Conservation (phyloP, 805 yeast species). For the Debaryomyces tyrocola region DNA sequence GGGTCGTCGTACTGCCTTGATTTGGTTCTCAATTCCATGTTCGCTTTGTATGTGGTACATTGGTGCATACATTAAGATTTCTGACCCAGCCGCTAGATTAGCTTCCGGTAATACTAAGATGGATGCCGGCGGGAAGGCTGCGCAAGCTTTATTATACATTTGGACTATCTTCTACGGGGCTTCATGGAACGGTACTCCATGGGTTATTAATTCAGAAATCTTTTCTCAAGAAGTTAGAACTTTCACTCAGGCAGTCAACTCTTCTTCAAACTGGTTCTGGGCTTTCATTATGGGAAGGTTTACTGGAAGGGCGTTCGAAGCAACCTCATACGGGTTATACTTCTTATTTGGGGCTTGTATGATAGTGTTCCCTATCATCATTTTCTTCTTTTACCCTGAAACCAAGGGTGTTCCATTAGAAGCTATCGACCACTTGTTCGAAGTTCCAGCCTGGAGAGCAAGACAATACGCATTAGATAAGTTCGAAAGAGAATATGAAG, state of each 20-base stretch:
- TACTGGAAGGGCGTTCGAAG: conserved; percentile 43
- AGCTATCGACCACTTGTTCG: conserved; percentile 32
- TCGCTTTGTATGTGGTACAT: conserved; percentile 48
- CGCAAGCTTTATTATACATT: conserved; percentile 45
- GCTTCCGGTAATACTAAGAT: conserved; percentile 17
- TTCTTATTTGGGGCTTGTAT: conserved; percentile 40
- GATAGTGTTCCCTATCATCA: conserved; percentile 25
- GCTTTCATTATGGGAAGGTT: conserved; percentile 49
- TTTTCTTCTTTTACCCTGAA: conserved; percentile 37
- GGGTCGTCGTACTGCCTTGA: conserved; percentile 46
- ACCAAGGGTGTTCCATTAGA: conserved; percentile 37
- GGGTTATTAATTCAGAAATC: conserved; percentile 48
- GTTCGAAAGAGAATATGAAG: conserved; percentile 16
- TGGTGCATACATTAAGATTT: conserved; percentile 45
- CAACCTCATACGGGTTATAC: conserved; percentile 45
- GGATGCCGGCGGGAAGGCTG: conserved; percentile 41
- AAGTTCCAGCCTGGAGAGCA: conserved; percentile 35
- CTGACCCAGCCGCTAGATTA: conserved; percentile 18
- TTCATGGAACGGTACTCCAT: conserved; percentile 49
- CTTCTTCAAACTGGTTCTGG: conserved; percentile 51
- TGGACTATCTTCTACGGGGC: conserved; percentile 47
- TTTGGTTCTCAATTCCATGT: conserved; percentile 39
- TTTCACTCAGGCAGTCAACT: conserved; percentile 43
- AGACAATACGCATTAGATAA: conserved; percentile 24
- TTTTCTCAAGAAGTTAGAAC: conserved; percentile 44